These are phyloP conservation scores for Blepharisma undulans DNA, from an alignment of 169 alveolate genomes.

Conservation along the genomic window DNA sequence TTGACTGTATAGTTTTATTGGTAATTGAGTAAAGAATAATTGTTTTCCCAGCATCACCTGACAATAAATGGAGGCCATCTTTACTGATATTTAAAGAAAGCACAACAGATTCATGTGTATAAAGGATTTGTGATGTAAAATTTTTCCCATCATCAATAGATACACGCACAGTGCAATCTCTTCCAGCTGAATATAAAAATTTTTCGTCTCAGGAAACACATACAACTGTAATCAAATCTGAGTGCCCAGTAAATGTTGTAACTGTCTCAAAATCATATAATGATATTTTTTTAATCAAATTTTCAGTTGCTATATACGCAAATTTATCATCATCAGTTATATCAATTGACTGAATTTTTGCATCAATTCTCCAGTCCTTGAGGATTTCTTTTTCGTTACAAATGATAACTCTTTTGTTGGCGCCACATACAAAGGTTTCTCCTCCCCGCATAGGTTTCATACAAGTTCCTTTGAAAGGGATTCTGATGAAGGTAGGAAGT, in stretches of 20 bases:
- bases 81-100: not conserved
- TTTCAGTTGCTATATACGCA: not conserved
- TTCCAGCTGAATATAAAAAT: not conserved
- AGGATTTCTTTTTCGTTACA: not conserved
- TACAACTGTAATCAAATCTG: not conserved
- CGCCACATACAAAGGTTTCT: not conserved
- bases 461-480: not conserved
- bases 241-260: not conserved
- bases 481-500: not conserved
- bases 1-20: not conserved
- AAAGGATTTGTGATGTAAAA: not conserved
- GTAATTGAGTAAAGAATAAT: not conserved
- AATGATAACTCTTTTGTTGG: not conserved
- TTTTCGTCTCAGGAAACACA: not conserved
- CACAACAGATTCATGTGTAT: not conserved
- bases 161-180: not conserved
- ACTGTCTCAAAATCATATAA: not conserved
- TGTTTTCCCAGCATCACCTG: not conserved
- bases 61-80: not conserved
- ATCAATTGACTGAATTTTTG: not conserved
- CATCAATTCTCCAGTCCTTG: not conserved
- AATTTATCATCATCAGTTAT: not conserved
- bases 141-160: not conserved
- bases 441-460: not conserved
- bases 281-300: not conserved